Conservation (phyloP, 78 protist species). For the slime mould (Dictyostelium discoideum) region dicty_2.7 NC_007088.5:3906001-3906500, state of each 20-base stretch:
- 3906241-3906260: no score
- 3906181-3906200: conserved; percentile 96
- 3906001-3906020: conserved; percentile 72
- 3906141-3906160: conserved; percentile 89
- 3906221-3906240: neutral
- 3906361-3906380: conserved; percentile 98
- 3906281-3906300: conserved; percentile 96
- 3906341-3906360: conserved; percentile 84
- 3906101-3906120: conserved; percentile 96
- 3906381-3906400: conserved; percentile 94
- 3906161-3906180: conserved; percentile 94
- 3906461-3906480: conserved; percentile 76
- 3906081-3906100: conserved; percentile 90
- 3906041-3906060: conserved; percentile 55
- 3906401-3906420: conserved; percentile 92
- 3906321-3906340: conserved; percentile 94
- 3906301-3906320: conserved; percentile 52
- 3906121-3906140: conserved; percentile 97
- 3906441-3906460: conserved; percentile 86
- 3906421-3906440: conserved; percentile 89
- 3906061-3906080: conserved; percentile 65
- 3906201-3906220: neutral
- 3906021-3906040: conserved; percentile 87
- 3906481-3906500: conserved; percentile 66
- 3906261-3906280: conserved; percentile 65